Percentiles rank a stretch among this genome's conserved stretches.
Evolutionary conservation across 2,329 filamentous ascomycete genomes (phyloP).

Genomic region (Phaeosphaeriaceae sp.): DNA sequence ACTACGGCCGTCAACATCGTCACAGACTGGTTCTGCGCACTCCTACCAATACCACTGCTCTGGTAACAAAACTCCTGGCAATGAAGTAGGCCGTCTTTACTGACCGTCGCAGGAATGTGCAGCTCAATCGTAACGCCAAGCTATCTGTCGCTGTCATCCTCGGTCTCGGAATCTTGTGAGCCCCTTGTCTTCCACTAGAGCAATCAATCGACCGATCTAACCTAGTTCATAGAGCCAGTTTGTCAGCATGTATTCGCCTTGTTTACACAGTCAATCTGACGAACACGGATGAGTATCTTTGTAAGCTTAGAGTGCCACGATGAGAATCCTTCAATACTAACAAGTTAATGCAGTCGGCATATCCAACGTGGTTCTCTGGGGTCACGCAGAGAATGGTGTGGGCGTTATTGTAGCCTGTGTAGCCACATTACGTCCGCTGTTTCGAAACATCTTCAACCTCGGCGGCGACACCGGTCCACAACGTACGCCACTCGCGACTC

Average conservation of each 20-base stretch:
- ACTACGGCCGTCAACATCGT: neutral
- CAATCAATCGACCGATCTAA: neutral
- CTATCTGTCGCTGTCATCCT: neutral
- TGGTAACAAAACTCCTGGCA: neutral
- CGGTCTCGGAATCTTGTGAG: neutral
- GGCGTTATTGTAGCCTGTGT: neutral
- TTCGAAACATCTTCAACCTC: neutral
- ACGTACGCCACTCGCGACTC: neutral
- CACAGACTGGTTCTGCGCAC: neutral
- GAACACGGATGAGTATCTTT: neutral
- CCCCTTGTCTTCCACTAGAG: neutral
- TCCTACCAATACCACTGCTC: neutral
- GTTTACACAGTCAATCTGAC: neutral
- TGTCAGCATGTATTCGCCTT: neutral
- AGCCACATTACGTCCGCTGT: neutral
- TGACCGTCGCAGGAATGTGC: neutral
- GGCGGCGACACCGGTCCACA: neutral
- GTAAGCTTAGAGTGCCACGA: neutral
- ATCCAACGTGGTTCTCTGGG: neutral
- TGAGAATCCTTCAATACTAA: neutral
- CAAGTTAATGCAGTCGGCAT: neutral
- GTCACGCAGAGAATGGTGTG: neutral
- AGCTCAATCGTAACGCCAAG: neutral
- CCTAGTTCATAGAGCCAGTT: neutral
- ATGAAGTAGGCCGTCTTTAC: too few species aligned